A percentile compares a stretch with the other conserved stretches of the same genome.
Evolutionary conservation across 371 early-diverging fungal genomes (phyloP).

Genomic region (Lichtheimia hyalospora): DNA sequence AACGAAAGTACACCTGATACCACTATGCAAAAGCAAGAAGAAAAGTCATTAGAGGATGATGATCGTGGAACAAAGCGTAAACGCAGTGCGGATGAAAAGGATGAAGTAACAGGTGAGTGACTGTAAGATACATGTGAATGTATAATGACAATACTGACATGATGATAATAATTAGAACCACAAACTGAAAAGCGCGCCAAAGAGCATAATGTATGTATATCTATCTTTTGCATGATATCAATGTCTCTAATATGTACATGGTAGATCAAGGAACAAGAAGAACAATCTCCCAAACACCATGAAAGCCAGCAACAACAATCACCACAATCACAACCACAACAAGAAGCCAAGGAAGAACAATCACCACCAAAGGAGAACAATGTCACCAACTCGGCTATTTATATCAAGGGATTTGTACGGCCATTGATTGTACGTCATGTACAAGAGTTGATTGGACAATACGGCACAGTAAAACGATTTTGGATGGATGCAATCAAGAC

Average conservation of each 20-base stretch:
- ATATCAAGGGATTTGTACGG: constrained; percentile 76
- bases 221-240: no score
- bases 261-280: no score
- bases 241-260: no score
- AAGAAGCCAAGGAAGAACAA: neutral
- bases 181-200: no score
- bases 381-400: constrained; percentile 39
- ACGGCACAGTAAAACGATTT: constrained; percentile 65
- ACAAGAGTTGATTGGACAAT: constrained; percentile 62
- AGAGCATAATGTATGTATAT: no score
- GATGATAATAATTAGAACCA: neutral
- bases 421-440: constrained; percentile 69
- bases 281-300: no score
- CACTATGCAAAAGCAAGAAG: no score
- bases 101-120: neutral
- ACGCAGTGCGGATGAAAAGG: neutral
- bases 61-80: constrained; percentile 11
- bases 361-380: neutral
- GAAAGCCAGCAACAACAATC: no score
- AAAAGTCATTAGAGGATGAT: neutral
- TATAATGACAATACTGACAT: neutral
- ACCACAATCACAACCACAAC: neutral
- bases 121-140: neutral
- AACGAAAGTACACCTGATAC: no score
- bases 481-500: constrained; percentile 90